Base-by-base conservation (phyloP, 306 rosid genomes). In the Dryas drummondii region DNA sequence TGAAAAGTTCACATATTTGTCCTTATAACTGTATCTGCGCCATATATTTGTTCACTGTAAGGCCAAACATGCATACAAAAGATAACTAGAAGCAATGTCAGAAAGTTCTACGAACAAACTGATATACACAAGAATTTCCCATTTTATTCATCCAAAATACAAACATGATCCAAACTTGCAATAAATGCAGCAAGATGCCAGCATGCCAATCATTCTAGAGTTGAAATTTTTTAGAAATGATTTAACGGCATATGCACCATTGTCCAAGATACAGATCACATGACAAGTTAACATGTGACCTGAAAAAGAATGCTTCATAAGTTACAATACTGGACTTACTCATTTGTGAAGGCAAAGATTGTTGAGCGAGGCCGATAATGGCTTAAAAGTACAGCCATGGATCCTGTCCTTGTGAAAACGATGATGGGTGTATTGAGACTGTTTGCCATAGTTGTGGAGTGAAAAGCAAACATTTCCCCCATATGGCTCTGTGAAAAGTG, bases 391-490 rank as follows among this genome's bases (percentile, higher is more conserved):
- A 90, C 68, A 70, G 97, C 97, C 97, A 94, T 92, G 82, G 99
- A 94, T 71, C 98, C 97, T 11, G 97, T 91, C 88, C 91, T 86
- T 59, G 99, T 94, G 82, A 94, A 94, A 84, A 94, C 99, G 32
- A 94, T 88, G 76, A 84, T 79, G 61, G 98, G 89, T 76, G 90
- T 87, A 57, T 85, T 78, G 17, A 94, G 88, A 48, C 93, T 91
- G 83, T 90, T 88, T n/a, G 97, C 87, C 89, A 94, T 94, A 72
- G 79, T 90, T 62, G 98, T 94, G 13, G 97, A 85, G 72, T 94
- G 98, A 86, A 88, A 90, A 70, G 97, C 97, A 85, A 92, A 91
- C 91, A 90, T 86, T 67, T 82, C 96, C 72, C 99, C 96, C 99
- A 92, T 90, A 61, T 84, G 90, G 59, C 86, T 92, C 96, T 94